Percentiles rank a stretch among this genome's conserved stretches.
Evolutionary conservation across 164 flowering plant species (phyloP).

Genomic region (Annona squamosa): DNA sequence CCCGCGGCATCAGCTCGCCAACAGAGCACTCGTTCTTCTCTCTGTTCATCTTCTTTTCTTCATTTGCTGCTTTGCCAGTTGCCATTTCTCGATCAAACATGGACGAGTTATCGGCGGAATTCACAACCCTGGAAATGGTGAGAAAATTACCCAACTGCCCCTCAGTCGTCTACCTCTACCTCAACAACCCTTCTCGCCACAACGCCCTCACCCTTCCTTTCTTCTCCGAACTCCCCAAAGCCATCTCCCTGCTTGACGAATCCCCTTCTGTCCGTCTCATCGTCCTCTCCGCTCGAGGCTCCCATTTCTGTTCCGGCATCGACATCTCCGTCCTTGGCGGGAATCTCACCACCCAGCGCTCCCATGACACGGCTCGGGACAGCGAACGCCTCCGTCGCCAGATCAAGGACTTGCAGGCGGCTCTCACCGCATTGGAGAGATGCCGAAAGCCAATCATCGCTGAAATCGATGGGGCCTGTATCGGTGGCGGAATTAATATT

Average conservation of each 20-base stretch:
- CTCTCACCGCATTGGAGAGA: conserved; percentile 62
- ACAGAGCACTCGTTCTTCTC: too few relatives aligned
- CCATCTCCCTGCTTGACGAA: conserved; percentile 58
- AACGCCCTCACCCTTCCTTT: conserved; percentile 72
- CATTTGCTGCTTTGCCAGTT: not conserved
- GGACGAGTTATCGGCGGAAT: conserved; percentile 8
- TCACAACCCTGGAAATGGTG: conserved; percentile 27
- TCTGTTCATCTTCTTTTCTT: not conserved
- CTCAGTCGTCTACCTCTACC: conserved; percentile 35
- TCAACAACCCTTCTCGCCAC: conserved; percentile 49
- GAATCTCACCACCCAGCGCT: not conserved
- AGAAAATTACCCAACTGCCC: conserved; percentile 15
- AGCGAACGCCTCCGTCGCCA: conserved; percentile 51
- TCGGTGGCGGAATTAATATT: conserved; percentile 81
- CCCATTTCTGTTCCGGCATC: conserved; percentile 85
- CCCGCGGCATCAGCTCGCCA: too few relatives aligned
- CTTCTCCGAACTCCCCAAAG: conserved; percentile 72
- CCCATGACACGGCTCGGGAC: conserved; percentile 45
- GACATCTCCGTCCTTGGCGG: conserved; percentile 40
- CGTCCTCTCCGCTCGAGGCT: conserved; percentile 51
- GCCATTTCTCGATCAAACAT: not conserved
- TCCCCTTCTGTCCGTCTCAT: conserved; percentile 56
- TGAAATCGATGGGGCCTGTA: conserved; percentile 63
- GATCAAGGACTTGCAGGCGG: conserved; percentile 53
- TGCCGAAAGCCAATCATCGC: conserved; percentile 87